Conservation (phyloP, 371 early-diverging fungal species). For the Mortierella sp. region DNA sequence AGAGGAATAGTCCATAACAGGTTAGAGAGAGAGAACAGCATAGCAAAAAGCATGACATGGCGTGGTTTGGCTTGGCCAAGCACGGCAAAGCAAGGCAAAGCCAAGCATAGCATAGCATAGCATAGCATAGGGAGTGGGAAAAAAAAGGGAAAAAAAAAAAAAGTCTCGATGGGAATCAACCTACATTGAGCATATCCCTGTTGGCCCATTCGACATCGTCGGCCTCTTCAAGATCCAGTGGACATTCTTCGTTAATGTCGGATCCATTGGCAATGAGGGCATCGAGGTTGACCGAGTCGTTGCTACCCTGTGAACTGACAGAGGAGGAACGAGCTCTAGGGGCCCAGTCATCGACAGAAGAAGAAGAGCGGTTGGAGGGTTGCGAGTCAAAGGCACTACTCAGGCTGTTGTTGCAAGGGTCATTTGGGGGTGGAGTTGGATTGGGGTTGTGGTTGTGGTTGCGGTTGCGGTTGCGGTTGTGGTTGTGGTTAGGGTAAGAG, state of each 20-base stretch:
- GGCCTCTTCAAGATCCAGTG: conserved; percentile 34
- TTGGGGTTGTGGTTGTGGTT: background rate
- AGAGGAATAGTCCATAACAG: background rate
- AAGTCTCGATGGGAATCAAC: background rate
- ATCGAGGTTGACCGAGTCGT: conserved; percentile 45
- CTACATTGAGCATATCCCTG: background rate
- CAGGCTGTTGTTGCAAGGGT: conserved; percentile 7
- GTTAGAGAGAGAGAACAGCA: too few species aligned
- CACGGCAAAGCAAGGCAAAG: too few species aligned
- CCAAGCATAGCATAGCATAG: too few species aligned
- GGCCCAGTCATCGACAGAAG: conserved; percentile 34
- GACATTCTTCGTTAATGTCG: conserved; percentile 44
- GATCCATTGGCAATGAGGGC: conserved; percentile 47
- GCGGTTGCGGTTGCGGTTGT: too few species aligned
- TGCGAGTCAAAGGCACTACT: conserved; percentile 30
- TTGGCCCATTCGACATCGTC: conserved; percentile 32
- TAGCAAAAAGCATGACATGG: too few species aligned
- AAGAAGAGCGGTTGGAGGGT: conserved; percentile 26
- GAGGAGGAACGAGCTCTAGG: conserved; percentile 42
- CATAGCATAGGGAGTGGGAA: too few species aligned
- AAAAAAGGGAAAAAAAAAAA: background rate
- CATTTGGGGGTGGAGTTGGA: background rate
- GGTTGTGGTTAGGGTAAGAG: too few species aligned
- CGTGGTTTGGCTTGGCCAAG: too few species aligned
- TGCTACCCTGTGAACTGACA: conserved; percentile 31